These are phyloP conservation scores for Backusella luteola DNA, from an alignment of 192 early-diverging fungal species.

Conservation along the genomic window DNA sequence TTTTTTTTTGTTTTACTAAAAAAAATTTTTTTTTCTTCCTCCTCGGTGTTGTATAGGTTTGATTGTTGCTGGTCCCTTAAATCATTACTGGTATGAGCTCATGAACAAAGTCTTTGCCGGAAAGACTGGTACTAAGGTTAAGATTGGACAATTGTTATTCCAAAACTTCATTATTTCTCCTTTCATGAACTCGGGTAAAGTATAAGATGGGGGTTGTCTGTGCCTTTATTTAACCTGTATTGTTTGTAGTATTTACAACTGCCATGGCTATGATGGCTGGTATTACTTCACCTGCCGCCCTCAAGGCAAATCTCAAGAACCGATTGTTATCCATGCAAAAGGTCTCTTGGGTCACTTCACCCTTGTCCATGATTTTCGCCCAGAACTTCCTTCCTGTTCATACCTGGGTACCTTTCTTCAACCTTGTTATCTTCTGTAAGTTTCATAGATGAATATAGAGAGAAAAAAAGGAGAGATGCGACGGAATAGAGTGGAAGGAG, in stretches of 20 bases:
- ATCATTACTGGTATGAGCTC: conserved; percentile 74
- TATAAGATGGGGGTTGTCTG: background rate
- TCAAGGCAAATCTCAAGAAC: conserved; percentile 51
- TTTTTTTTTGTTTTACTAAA: background rate
- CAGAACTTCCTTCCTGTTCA: conserved; percentile 72
- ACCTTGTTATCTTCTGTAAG: conserved; percentile 71
- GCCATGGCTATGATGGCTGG: conserved; percentile 84
- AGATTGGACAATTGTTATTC: conserved; percentile 70
- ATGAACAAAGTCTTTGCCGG: conserved; percentile 73
- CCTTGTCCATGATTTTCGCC: conserved; percentile 74
- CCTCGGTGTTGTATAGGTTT: conserved; percentile 46
- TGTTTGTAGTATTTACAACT: conserved; percentile 64
- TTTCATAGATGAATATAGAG: background rate
- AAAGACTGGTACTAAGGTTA: conserved; percentile 60
- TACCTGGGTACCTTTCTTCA: conserved; percentile 93
- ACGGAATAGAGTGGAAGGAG: background rate
- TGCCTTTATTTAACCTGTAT: too few species aligned
- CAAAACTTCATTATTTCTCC: conserved; percentile 81
- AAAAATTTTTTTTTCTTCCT: background rate
- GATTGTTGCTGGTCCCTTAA: conserved; percentile 78
- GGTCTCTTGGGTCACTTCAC: conserved; percentile 82
- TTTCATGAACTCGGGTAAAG: conserved; percentile 76
- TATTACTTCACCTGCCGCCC: conserved; percentile 48
- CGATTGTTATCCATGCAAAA: conserved; percentile 75
- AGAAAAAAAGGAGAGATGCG: background rate